phyloP scores from a whole-genome alignment of 805 yeast genomes.

The Candida maris region DNA sequence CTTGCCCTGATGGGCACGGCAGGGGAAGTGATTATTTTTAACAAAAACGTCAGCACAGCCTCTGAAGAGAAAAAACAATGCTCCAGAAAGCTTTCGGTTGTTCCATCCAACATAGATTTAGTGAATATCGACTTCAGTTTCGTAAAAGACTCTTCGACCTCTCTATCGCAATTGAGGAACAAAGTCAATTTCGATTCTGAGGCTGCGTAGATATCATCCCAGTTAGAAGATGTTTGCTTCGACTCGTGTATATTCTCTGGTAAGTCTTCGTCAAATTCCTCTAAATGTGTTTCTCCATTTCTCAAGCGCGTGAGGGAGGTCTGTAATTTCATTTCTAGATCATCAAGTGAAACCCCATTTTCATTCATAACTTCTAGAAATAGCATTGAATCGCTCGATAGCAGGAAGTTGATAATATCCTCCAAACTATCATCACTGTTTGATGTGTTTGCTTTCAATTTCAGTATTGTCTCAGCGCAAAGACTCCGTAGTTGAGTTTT shows the following conservation, averaged over 20 bases:
- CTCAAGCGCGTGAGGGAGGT: conserved; percentile 42
- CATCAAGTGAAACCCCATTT: conserved; percentile 36
- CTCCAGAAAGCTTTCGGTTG: conserved; percentile 16
- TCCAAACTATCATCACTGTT: conserved; percentile 25
- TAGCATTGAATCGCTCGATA: conserved; percentile 34
- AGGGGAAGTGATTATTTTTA: conserved; percentile 54
- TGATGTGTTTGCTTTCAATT: conserved; percentile 8
- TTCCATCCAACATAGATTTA: conserved; percentile 34
- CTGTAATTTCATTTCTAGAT: conserved; percentile 64
- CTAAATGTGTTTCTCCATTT: conserved; percentile 29
- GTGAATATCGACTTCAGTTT: conserved; percentile 41
- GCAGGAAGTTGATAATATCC: conserved; percentile 35
- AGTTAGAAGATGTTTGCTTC: conserved; percentile 11
- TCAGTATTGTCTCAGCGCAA: conserved; percentile 19
- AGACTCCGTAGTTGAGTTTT: conserved; percentile 23
- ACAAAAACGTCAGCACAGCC: conserved; percentile 51
- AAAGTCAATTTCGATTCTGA: conserved; percentile 24
- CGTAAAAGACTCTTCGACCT: conserved; percentile 39
- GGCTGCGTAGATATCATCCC: conserved; percentile 9
- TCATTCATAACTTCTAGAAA: conserved; percentile 38
- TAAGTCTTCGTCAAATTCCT: conserved; percentile 18
- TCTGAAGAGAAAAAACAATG: conserved; percentile 15
- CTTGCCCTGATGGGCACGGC: conserved; percentile 58
- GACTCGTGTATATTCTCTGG: conserved; percentile 17
- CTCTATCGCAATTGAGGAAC: conserved; percentile 32